Evolutionary conservation across 2,329 filamentous ascomycete genomes (phyloP).

Genomic region (Rhynchosporium graminicola): DNA sequence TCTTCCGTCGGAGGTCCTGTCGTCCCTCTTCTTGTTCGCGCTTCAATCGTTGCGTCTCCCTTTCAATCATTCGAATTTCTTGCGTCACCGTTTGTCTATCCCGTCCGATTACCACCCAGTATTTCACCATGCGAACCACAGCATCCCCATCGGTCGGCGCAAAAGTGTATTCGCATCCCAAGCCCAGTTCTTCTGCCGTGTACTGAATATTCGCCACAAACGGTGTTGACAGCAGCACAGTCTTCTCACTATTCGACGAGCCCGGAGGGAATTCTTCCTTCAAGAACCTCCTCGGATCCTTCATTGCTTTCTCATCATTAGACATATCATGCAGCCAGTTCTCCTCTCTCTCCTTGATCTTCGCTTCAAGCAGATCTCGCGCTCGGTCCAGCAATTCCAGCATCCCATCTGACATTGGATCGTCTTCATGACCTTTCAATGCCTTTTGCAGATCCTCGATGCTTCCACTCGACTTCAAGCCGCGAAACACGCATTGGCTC

Average conservation of each 20-base stretch:
- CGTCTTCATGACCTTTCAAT: slow-evolving; percentile 58
- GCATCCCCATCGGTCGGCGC: neutral
- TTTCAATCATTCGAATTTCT: slow-evolving; percentile 14
- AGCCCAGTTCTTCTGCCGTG: slow-evolving; percentile 12
- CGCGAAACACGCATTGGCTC: slow-evolving; percentile 25
- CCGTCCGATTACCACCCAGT: slow-evolving; percentile 14
- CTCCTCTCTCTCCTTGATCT: slow-evolving; percentile 19
- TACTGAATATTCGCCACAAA: neutral
- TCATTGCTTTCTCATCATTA: slow-evolving; percentile 32
- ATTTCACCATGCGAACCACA: neutral
- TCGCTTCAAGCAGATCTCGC: slow-evolving; percentile 43
- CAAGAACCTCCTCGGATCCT: slow-evolving; percentile 16
- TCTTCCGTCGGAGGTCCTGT: slow-evolving; percentile 21
- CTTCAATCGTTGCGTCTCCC: slow-evolving; percentile 12
- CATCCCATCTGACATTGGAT: slow-evolving; percentile 67
- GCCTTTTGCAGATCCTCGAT: slow-evolving; percentile 13
- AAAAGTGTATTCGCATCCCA: slow-evolving; percentile 9
- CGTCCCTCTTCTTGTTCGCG: slow-evolving; percentile 20
- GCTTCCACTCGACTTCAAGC: slow-evolving; percentile 7
- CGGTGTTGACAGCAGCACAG: slow-evolving; percentile 4
- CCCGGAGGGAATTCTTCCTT: slow-evolving; percentile 17
- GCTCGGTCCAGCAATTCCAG: slow-evolving; percentile 49
- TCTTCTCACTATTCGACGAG: slow-evolving; percentile 4
- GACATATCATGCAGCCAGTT: slow-evolving; percentile 23
- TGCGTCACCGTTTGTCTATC: slow-evolving; percentile 13